Percentiles rank a stretch among this genome's conserved stretches.
Conservation (phyloP, 2,329 filamentous ascomycete species). For the Ophiostoma tasmaniense region DNA sequence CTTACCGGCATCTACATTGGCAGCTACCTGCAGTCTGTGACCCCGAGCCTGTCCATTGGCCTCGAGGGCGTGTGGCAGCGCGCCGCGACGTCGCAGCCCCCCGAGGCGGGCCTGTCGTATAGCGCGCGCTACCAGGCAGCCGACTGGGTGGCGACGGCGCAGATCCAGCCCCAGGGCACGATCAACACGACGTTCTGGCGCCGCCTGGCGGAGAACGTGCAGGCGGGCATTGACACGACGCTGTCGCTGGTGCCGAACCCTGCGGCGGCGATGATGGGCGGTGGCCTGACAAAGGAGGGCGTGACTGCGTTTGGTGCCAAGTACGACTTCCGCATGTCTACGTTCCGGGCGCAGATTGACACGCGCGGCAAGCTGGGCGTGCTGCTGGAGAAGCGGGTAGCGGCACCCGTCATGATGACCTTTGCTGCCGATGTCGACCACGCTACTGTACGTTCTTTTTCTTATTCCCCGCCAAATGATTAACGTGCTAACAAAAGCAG, state of each 20-base stretch:
- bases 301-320: constrained; percentile 88
- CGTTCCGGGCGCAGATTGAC: constrained; percentile 92
- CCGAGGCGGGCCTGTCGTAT: constrained; percentile 87
- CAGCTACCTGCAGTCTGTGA: constrained; percentile 90
- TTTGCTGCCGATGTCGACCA: constrained; percentile 97
- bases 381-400: constrained; percentile 90
- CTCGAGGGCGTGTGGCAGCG: constrained; percentile 93
- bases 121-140: constrained; percentile 81
- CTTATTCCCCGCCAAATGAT: background rate
- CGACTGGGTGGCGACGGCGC: constrained; percentile 88
- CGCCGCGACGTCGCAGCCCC: constrained; percentile 69
- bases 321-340: constrained; percentile 94
- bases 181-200: constrained; percentile 92
- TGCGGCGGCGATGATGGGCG: constrained; percentile 58
- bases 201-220: constrained; percentile 84
- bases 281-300: constrained; percentile 74
- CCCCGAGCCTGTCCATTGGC: constrained; percentile 75
- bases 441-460: constrained; percentile 49
- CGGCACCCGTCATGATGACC: constrained; percentile 83
- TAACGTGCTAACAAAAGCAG: constrained; percentile 42
- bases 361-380: constrained; percentile 89
- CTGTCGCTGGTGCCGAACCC: constrained; percentile 62
- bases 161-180: constrained; percentile 80
- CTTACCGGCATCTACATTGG: constrained; percentile 92
- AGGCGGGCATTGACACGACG: constrained; percentile 92